A percentile compares a stretch with the other conserved stretches of the same genome.
Evolutionary conservation across 768 basidiomycete species (phyloP).

Genomic region (Serendipita indica): DNA sequence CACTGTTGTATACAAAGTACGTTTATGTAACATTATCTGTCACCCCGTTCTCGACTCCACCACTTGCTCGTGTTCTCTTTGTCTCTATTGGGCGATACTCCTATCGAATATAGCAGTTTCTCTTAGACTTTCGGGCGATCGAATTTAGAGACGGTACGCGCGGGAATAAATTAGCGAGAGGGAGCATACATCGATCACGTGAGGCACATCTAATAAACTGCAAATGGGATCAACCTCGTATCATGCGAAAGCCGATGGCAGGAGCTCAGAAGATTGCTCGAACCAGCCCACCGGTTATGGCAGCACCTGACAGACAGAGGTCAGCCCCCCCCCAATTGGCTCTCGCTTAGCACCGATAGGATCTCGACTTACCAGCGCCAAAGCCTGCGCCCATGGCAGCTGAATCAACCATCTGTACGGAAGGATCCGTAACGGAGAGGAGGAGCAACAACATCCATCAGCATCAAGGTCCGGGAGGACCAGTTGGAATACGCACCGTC

Average conservation of each 20-base stretch:
- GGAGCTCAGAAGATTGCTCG: constrained; percentile 5
- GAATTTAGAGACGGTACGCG: background rate
- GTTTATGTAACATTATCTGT: too few relatives aligned
- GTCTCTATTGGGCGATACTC: background rate
- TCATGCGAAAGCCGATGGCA: background rate
- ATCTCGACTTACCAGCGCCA: constrained; percentile 5
- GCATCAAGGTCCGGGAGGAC: background rate
- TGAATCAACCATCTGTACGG: background rate
- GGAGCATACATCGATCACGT: background rate
- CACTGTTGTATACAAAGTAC: too few relatives aligned
- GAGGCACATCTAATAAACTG: background rate
- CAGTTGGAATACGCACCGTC: background rate
- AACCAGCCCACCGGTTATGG: background rate
- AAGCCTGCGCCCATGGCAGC: background rate
- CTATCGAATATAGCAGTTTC: background rate
- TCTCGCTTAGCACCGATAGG: constrained; percentile 1
- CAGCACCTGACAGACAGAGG: background rate
- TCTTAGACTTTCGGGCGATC: background rate
- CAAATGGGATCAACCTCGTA: background rate
- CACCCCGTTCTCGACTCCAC: too few relatives aligned
- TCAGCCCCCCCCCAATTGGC: background rate
- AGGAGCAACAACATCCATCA: background rate
- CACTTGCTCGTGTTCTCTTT: too few relatives aligned
- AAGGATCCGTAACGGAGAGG: background rate
- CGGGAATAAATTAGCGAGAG: constrained; percentile 1